Conservation (phyloP, 208 protist species). For the Crithidia mellificae region DNA sequence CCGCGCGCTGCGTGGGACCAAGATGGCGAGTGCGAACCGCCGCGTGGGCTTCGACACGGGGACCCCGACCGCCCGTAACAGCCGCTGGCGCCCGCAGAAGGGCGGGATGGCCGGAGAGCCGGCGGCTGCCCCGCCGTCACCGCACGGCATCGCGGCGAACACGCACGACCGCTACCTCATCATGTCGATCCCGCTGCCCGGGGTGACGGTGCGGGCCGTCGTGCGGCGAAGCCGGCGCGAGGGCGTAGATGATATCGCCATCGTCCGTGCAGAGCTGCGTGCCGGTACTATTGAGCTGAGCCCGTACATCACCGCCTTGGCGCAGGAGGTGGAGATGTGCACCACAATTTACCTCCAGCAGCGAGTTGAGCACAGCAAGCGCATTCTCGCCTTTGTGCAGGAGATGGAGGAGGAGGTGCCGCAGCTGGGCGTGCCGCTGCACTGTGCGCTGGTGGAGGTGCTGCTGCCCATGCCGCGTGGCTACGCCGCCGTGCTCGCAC, state of each 20-base stretch:
- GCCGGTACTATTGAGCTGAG: slow-evolving; percentile 69
- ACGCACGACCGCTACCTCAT: slow-evolving; percentile 46
- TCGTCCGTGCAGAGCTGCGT: slow-evolving; percentile 65
- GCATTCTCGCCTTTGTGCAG: slow-evolving; percentile 39
- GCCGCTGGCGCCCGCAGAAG: slow-evolving; percentile 5
- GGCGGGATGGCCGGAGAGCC: not conserved
- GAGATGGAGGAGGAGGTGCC: slow-evolving; percentile 45
- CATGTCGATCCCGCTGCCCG: slow-evolving; percentile 64
- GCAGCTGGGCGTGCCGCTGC: slow-evolving; percentile 30
- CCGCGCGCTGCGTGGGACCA: not conserved
- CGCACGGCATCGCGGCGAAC: slow-evolving; percentile 9
- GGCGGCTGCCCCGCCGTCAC: not conserved
- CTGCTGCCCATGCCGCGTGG: slow-evolving; percentile 72
- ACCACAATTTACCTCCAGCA: slow-evolving; percentile 31
- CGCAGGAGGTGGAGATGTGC: slow-evolving; percentile 71
- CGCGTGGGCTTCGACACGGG: slow-evolving; percentile 27
- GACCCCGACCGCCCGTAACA: not conserved
- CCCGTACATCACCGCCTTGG: slow-evolving; percentile 67
- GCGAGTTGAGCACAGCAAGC: slow-evolving; percentile 24
- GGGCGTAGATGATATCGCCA: slow-evolving; percentile 36
- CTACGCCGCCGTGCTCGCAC: slow-evolving; percentile 40
- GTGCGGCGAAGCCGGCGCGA: slow-evolving; percentile 17
- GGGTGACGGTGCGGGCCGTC: slow-evolving; percentile 38
- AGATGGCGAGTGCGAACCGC: slow-evolving; percentile 12
- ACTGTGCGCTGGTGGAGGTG: slow-evolving; percentile 61